Evolutionary conservation across 495 filamentous ascomycete genomes (phyloP).

Genomic region (Clavariopsis aquatica): DNA sequence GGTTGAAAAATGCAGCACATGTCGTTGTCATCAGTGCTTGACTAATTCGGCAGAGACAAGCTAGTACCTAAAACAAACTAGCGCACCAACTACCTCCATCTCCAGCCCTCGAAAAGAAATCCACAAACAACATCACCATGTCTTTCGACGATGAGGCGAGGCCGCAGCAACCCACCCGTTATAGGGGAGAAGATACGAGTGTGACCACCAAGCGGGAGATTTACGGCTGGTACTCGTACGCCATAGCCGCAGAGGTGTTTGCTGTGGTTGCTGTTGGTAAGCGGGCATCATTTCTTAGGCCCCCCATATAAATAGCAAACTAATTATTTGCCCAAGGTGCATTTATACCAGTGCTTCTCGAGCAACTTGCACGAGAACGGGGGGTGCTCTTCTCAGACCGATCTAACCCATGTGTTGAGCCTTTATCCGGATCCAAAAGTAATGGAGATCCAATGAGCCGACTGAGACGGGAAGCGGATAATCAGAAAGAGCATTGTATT

Average conservation of each 20-base stretch:
- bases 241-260: slow-evolving; percentile 31
- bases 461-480: background rate
- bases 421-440: slow-evolving; percentile 5
- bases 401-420: slow-evolving; percentile 60
- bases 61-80: background rate
- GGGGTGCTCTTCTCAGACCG: slow-evolving; percentile 79
- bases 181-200: slow-evolving; percentile 25
- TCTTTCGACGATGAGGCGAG: slow-evolving; percentile 23
- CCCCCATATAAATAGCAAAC: background rate
- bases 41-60: background rate
- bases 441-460: slow-evolving; percentile 6
- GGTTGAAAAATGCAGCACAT: no score
- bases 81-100: background rate
- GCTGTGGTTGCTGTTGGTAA: slow-evolving; percentile 32
- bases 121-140: slow-evolving; percentile 10
- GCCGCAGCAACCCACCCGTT: slow-evolving; percentile 3
- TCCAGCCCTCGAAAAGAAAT: background rate
- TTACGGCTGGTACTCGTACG: slow-evolving; percentile 29
- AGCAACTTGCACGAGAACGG: slow-evolving; percentile 85
- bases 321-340: slow-evolving; percentile 22
- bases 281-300: background rate
- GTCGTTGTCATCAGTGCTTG: background rate
- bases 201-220: slow-evolving; percentile 21
- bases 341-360: slow-evolving; percentile 79
- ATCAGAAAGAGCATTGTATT: slow-evolving; percentile 49